phyloP scores from a whole-genome alignment of 73 alveolate species.

The Stentor roeselii region DNA sequence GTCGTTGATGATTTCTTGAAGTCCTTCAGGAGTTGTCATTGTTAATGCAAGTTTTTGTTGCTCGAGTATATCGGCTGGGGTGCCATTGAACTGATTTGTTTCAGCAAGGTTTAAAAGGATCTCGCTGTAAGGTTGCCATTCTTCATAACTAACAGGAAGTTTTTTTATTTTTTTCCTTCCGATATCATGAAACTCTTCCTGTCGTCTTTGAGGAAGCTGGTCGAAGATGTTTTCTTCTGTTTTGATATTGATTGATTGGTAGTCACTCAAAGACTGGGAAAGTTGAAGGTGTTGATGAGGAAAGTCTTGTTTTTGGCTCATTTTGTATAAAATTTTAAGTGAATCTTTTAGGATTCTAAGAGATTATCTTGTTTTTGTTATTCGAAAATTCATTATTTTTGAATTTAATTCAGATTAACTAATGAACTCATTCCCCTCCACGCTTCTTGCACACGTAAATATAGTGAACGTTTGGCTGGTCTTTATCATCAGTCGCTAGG shows the following conservation, averaged over 20 bases:
- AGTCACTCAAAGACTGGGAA: too few species aligned
- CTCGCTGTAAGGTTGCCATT: conserved; percentile 18
- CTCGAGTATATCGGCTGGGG: background rate
- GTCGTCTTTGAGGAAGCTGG: background rate
- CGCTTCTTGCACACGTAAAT: conserved; percentile 78
- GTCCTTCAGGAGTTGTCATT: conserved; percentile 17
- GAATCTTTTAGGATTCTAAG: too few species aligned
- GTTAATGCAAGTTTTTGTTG: background rate
- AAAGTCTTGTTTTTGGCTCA: too few species aligned
- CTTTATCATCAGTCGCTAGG: conserved; percentile 89
- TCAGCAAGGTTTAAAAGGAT: background rate
- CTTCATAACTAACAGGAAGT: background rate
- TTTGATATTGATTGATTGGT: too few species aligned
- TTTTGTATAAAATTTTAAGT: too few species aligned
- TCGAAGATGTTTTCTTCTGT: too few species aligned
- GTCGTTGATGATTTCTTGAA: conserved; percentile 1
- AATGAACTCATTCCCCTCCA: too few species aligned
- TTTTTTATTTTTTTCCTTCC: background rate
- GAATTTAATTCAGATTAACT: too few species aligned
- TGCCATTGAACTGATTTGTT: background rate
- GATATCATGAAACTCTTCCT: background rate
- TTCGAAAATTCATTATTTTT: too few species aligned
- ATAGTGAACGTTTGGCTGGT: conserved; percentile 91
- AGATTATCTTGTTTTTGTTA: too few species aligned
- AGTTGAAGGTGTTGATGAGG: too few species aligned